Conservation (phyloP, 352 stramenopile species). For the Phytophthora chlamydospora region DNA sequence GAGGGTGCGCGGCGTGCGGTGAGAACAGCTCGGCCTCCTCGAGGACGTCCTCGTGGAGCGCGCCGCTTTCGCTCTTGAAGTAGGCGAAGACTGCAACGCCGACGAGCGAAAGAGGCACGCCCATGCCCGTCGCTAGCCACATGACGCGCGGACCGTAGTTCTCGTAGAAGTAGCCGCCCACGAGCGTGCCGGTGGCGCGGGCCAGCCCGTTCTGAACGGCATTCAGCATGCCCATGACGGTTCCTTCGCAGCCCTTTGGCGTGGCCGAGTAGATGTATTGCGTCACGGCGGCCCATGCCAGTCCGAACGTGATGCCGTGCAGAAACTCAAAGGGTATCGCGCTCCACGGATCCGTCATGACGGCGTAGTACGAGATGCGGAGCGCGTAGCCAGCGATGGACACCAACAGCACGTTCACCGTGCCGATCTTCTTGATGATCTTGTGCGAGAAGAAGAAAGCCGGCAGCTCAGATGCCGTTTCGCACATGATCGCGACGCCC, state of each 20-base stretch:
- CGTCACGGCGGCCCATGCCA: conserved; percentile 68
- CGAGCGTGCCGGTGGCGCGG: conserved; percentile 57
- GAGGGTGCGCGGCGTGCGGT: conserved; percentile 20
- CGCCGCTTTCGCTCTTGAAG: conserved; percentile 53
- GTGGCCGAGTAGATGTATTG: conserved; percentile 71
- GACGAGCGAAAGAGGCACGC: conserved; percentile 65
- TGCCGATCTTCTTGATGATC: conserved; percentile 59
- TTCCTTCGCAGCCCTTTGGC: conserved; percentile 62
- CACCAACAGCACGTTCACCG: conserved; percentile 42
- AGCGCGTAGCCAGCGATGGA: conserved; percentile 60
- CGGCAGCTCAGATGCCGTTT: conserved; percentile 55
- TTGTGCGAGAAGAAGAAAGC: conserved; percentile 69
- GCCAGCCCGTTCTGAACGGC: conserved; percentile 70
- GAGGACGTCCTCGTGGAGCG: conserved; percentile 31
- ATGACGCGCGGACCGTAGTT: conserved; percentile 60
- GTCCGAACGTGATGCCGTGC: conserved; percentile 70
- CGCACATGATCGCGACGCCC: conserved; percentile 14
- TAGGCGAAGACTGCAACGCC: conserved; percentile 62
- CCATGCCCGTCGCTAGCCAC: conserved; percentile 65
- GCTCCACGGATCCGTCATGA: conserved; percentile 68
- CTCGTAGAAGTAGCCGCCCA: conserved; percentile 79
- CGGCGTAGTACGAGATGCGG: conserved; percentile 60
- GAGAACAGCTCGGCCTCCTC: conserved; percentile 35
- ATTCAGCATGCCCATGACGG: conserved; percentile 74
- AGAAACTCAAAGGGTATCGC: conserved; percentile 78